These are phyloP conservation scores for Jaenimonas drosophilae DNA, from an alignment of 208 protist species.

Conservation along the genomic window DNA sequence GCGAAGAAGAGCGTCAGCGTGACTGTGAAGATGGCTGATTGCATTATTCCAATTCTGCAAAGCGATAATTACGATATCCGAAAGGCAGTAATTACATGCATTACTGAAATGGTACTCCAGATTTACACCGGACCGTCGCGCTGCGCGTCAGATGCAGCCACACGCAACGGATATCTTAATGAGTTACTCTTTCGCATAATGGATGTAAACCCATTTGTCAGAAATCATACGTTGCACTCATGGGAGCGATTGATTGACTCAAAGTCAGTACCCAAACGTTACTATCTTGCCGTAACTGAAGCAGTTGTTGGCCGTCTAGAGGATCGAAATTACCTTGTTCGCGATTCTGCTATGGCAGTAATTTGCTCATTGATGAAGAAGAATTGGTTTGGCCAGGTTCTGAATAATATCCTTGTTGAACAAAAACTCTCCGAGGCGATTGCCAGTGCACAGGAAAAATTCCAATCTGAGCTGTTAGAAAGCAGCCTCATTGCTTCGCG, in stretches of 20 bases:
- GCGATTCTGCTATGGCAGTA: slow-evolving; percentile 70
- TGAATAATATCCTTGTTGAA: slow-evolving; percentile 36
- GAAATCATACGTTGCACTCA: slow-evolving; percentile 74
- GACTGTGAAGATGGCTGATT: slow-evolving; percentile 40
- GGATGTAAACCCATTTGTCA: slow-evolving; percentile 83
- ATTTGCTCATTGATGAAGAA: slow-evolving; percentile 51
- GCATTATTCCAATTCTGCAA: slow-evolving; percentile 46
- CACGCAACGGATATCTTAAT: slow-evolving; percentile 54
- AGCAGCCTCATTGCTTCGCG: no score
- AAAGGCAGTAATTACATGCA: slow-evolving; percentile 71
- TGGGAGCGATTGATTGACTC: slow-evolving; percentile 68
- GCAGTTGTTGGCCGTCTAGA: slow-evolving; percentile 63
- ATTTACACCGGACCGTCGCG: slow-evolving; percentile 47
- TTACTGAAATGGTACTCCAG: slow-evolving; percentile 80
- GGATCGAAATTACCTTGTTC: slow-evolving; percentile 80
- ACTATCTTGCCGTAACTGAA: slow-evolving; percentile 53
- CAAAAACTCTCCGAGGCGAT: slow-evolving; percentile 37
- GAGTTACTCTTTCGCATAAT: slow-evolving; percentile 79
- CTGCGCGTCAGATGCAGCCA: slow-evolving; percentile 24
- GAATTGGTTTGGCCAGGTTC: slow-evolving; percentile 83
- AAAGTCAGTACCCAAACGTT: slow-evolving; percentile 65
- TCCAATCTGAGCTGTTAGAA: no score
- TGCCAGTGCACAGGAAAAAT: slow-evolving; percentile 13
- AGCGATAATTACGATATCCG: slow-evolving; percentile 84
- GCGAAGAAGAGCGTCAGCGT: slow-evolving; percentile 70